A percentile compares a stretch with the other conserved stretches of the same genome.
Conservation (phyloP, 1,139 yeast species). For the Petasospora fabianii region DNA sequence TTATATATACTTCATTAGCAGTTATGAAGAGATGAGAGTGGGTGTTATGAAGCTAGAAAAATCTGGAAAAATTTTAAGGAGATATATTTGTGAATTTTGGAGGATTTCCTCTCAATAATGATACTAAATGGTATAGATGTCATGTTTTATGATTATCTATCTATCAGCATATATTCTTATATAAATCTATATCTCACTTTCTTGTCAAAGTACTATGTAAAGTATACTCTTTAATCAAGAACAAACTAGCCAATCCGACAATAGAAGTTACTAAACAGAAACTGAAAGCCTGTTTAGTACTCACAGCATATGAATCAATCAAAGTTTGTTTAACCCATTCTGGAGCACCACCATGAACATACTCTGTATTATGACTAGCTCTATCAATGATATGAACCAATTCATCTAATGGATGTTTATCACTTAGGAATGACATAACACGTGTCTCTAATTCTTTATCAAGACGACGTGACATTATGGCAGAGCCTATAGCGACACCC, state of each 20-base stretch:
- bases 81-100: too few relatives aligned
- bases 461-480: slow-evolving; percentile 47
- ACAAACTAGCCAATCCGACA: slow-evolving; percentile 35
- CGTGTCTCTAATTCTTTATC: slow-evolving; percentile 22
- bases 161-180: background rate
- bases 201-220: slow-evolving; percentile 33
- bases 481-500: slow-evolving; percentile 68
- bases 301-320: slow-evolving; percentile 44
- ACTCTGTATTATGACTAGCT: slow-evolving; percentile 58
- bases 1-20: too few relatives aligned
- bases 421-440: slow-evolving; percentile 28
- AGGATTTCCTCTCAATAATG: too few relatives aligned
- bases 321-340: slow-evolving; percentile 43
- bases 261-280: slow-evolving; percentile 41
- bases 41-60: too few relatives aligned
- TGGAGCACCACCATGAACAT: slow-evolving; percentile 48
- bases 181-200: slow-evolving; percentile 12
- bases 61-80: too few relatives aligned
- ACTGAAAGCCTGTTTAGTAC: slow-evolving; percentile 50
- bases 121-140: too few relatives aligned
- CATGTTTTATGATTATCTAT: too few relatives aligned
- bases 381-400: slow-evolving; percentile 42
- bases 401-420: slow-evolving; percentile 33
- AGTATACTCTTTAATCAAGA: slow-evolving; percentile 38
- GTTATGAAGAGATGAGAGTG: too few relatives aligned